Conservation (phyloP, 768 basidiomycete genomes). For the Termitomyces sp. region DNA sequence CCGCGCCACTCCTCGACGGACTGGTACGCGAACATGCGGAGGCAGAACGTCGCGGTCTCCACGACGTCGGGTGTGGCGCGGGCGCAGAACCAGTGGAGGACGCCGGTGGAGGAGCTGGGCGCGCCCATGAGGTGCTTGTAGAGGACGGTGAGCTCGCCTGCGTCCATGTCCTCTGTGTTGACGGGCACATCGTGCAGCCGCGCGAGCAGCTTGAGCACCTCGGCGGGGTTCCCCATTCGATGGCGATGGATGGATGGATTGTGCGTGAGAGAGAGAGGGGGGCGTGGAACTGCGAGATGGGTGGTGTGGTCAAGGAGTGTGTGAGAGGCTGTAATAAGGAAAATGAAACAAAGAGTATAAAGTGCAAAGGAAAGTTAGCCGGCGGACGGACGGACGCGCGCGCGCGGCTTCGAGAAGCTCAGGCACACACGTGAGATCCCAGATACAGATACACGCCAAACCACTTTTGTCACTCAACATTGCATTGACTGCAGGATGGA, state of each 20-base stretch:
- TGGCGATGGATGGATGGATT: too few relatives aligned
- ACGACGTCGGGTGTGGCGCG: slow-evolving; percentile 49
- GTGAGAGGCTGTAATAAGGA: too few relatives aligned
- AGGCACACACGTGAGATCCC: not conserved
- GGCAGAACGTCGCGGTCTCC: slow-evolving; percentile 73
- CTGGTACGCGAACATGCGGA: slow-evolving; percentile 78
- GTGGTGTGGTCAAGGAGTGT: too few relatives aligned
- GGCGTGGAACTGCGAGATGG: too few relatives aligned
- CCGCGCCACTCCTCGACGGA: slow-evolving; percentile 64
- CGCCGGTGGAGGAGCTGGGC: slow-evolving; percentile 30
- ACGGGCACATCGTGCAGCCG: slow-evolving; percentile 56
- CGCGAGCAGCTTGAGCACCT: slow-evolving; percentile 46
- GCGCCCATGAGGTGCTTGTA: slow-evolving; percentile 51
- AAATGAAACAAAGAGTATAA: not conserved
- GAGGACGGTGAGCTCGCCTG: slow-evolving; percentile 42
- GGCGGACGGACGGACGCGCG: not conserved
- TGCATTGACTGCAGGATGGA: slow-evolving; percentile 47
- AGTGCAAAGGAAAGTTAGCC: not conserved
- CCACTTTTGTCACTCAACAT: not conserved
- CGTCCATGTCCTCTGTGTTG: slow-evolving; percentile 42
- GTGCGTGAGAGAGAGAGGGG: too few relatives aligned
- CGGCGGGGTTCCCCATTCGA: slow-evolving; percentile 12
- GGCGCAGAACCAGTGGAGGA: slow-evolving; percentile 80
- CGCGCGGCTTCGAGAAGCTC: not conserved
- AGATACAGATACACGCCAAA: not conserved